phyloP scores from a whole-genome alignment of 1,139 yeast genomes.

The Nakaseomyces delphensis region DNA sequence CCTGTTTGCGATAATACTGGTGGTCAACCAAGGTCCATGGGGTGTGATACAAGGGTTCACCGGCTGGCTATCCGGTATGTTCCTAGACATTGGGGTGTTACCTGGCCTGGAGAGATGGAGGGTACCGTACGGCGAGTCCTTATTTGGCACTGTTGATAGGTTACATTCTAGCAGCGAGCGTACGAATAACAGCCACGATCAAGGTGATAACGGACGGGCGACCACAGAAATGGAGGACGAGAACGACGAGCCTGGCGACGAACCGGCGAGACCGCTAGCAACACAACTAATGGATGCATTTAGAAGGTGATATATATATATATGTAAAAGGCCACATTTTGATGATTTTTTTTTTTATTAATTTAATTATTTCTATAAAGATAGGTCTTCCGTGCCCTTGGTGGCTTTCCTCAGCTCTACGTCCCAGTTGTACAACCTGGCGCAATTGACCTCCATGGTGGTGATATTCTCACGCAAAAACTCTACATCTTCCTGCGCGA shows the following conservation, averaged over 20 bases:
- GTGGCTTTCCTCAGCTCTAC: constrained; percentile 64
- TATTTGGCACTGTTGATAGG: constrained; percentile 5
- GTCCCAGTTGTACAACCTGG: constrained; percentile 93
- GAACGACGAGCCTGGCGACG: constrained; percentile 24
- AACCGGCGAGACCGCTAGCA: constrained; percentile 29
- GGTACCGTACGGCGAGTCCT: constrained; percentile 15
- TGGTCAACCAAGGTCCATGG: constrained; percentile 27
- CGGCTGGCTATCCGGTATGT: constrained; percentile 29
- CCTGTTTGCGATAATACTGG: constrained; percentile 17
- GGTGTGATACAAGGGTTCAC: constrained; percentile 25
- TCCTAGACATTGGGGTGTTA: constrained; percentile 25
- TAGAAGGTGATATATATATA: constrained; percentile 18
- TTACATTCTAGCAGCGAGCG: not conserved
- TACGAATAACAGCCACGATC: not conserved
- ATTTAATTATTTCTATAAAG: constrained; percentile 1
- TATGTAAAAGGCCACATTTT: not conserved
- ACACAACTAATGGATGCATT: constrained; percentile 30
- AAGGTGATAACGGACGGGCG: too few species aligned
- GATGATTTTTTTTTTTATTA: not conserved
- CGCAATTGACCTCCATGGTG: constrained; percentile 96
- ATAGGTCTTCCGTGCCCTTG: constrained; percentile 25
- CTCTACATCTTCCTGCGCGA: constrained; percentile 77
- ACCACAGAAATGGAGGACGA: constrained; percentile 13
- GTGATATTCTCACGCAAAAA: constrained; percentile 88
- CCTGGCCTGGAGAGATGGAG: constrained; percentile 25